A percentile compares a stretch with the other conserved stretches of the same genome.
phyloP scores from a whole-genome alignment of 2,329 filamentous ascomycete species.

The Trichoderma polysporum region DNA sequence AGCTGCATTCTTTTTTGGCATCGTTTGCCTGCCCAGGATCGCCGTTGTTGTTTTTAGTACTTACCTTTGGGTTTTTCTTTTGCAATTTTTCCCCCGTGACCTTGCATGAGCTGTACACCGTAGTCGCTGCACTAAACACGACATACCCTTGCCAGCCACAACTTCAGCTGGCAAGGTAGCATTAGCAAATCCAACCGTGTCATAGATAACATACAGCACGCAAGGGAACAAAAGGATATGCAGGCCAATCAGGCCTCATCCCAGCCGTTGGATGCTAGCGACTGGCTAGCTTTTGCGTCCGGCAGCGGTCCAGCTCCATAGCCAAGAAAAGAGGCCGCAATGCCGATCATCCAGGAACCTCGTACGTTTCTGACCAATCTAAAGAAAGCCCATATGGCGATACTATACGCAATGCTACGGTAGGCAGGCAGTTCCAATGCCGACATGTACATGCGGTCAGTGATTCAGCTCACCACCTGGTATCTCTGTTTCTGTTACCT shows the following conservation, averaged over 20 bases:
- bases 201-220: background rate
- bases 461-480: background rate
- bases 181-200: background rate
- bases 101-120: background rate
- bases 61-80: background rate
- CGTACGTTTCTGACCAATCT: background rate
- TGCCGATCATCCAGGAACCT: constrained; percentile 20
- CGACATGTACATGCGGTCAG: background rate
- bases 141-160: background rate
- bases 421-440: background rate
- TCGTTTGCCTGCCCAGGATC: background rate
- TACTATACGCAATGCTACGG: background rate
- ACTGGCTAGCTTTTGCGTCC: background rate
- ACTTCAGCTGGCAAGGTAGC: constrained; percentile 15
- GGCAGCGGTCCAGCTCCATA: background rate
- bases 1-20: background rate
- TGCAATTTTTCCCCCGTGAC: background rate
- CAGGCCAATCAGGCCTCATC: background rate
- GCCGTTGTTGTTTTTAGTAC: background rate
- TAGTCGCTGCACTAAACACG: background rate
- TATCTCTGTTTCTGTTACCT: background rate
- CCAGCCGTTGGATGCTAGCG: background rate
- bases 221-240: background rate
- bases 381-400: background rate
- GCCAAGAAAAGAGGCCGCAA: background rate